These are phyloP conservation scores for Tylopilus sp. DNA, from an alignment of 1,284 basidiomycete species.

Conservation along the genomic window DNA sequence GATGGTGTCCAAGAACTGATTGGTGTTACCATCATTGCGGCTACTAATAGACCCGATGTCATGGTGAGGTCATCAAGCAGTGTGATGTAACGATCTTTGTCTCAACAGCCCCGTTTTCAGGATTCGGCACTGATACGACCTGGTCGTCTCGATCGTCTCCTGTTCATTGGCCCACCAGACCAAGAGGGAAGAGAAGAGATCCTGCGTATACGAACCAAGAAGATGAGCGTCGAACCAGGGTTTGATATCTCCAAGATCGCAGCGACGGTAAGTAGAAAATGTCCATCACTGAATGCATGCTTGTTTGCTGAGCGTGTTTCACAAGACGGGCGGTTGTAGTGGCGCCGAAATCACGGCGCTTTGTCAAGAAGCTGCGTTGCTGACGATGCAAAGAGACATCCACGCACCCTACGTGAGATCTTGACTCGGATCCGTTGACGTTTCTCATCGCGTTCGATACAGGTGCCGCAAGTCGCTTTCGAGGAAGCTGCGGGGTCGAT, in stretches of 20 bases:
- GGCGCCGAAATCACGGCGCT: conserved; percentile 92
- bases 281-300: no score
- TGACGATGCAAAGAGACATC: conserved; percentile 81
- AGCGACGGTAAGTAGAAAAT: conserved; percentile 51
- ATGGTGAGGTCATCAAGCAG: conserved; percentile 55
- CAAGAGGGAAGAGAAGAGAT: conserved; percentile 78
- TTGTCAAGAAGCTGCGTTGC: conserved; percentile 94
- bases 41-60: conserved; percentile 92
- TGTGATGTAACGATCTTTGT: neutral
- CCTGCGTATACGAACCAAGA: conserved; percentile 68
- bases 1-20: conserved; percentile 94
- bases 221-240: conserved; percentile 77
- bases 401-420: conserved; percentile 66
- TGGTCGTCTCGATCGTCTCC: conserved; percentile 90
- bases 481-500: conserved; percentile 70
- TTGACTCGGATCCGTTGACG: neutral
- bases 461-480: conserved; percentile 80
- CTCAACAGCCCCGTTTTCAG: conserved; percentile 52
- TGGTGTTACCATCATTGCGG: conserved; percentile 92
- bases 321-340: conserved; percentile 89
- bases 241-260: conserved; percentile 75
- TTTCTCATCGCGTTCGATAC: conserved; percentile 3
- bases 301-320: conserved; percentile 10
- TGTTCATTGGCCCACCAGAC: conserved; percentile 95
- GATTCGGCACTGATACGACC: conserved; percentile 94